Percentiles rank a stretch among this genome's conserved stretches.
These are phyloP conservation scores for Dioscorea dumetorum DNA, from an alignment of 106 monocot genomes.

Conservation along the genomic window DNA sequence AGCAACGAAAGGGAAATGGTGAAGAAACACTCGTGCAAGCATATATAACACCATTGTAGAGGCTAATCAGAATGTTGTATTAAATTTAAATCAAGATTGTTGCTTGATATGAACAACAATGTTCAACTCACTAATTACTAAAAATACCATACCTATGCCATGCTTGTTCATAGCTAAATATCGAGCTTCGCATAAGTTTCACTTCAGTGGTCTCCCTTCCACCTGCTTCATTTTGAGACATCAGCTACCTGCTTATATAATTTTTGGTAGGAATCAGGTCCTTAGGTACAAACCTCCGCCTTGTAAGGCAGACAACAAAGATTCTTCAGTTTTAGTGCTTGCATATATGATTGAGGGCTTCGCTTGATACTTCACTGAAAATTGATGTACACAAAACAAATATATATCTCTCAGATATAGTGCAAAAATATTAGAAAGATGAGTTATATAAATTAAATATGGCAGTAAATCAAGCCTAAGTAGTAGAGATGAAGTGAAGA, in stretches of 20 bases:
- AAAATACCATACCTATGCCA: slow-evolving; percentile 68
- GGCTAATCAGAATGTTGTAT: too few relatives aligned
- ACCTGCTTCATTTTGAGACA: slow-evolving; percentile 31
- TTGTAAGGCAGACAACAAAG: slow-evolving; percentile 69
- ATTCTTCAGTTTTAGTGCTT: slow-evolving; percentile 95
- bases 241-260: slow-evolving; percentile 7
- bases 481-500: background rate
- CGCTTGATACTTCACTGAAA: slow-evolving; percentile 93
- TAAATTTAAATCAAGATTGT: background rate
- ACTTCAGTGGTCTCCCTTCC: slow-evolving; percentile 38
- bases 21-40: too few relatives aligned
- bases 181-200: slow-evolving; percentile 78
- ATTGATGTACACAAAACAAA: slow-evolving; percentile 13
- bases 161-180: slow-evolving; percentile 98
- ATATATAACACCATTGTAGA: too few relatives aligned
- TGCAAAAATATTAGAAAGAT: background rate
- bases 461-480: background rate
- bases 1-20: background rate
- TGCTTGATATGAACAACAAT: background rate
- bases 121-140: too few relatives aligned
- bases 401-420: background rate
- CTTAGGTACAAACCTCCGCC: slow-evolving; percentile 37
- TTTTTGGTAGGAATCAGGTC: background rate
- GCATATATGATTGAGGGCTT: slow-evolving; percentile 77
- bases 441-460: background rate